Evolutionary conservation across 2,329 filamentous ascomycete species (phyloP).

Genomic region (Phoma herbarum): DNA sequence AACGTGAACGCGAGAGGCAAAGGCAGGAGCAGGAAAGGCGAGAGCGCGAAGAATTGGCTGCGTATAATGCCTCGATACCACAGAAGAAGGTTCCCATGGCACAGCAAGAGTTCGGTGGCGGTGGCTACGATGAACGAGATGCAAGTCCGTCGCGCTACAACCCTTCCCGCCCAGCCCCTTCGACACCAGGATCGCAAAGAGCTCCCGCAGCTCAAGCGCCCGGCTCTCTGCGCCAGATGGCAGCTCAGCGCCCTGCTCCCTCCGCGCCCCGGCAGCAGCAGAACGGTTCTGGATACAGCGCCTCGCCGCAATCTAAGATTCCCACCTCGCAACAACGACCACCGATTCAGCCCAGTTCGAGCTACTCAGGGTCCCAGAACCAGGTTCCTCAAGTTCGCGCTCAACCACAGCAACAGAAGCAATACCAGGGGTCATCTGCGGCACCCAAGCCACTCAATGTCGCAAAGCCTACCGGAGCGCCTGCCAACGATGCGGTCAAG

Average conservation of each 20-base stretch:
- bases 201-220: constrained; percentile 63
- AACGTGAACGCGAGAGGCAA: constrained; percentile 50
- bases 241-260: constrained; percentile 84
- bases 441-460: constrained; percentile 65
- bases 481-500: constrained; percentile 75
- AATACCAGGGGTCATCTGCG: constrained; percentile 56
- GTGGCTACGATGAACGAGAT: constrained; percentile 58
- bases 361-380: constrained; percentile 46
- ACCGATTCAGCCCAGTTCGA: constrained; percentile 57
- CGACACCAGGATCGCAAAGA: constrained; percentile 64
- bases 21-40: constrained; percentile 56
- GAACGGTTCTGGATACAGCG: constrained; percentile 39
- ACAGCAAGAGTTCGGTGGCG: constrained; percentile 86
- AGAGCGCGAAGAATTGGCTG: constrained; percentile 76
- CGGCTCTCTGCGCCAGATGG: constrained; percentile 60
- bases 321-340: constrained; percentile 44
- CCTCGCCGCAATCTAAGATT: constrained; percentile 41
- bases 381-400: constrained; percentile 56
- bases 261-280: constrained; percentile 65
- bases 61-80: constrained; percentile 88
- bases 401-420: constrained; percentile 47
- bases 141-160: constrained; percentile 74
- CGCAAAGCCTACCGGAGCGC: constrained; percentile 57
- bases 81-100: constrained; percentile 81
- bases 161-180: constrained; percentile 83